phyloP scores from a whole-genome alignment of 345 rosid species.

The Kernera saxatilis region DNA sequence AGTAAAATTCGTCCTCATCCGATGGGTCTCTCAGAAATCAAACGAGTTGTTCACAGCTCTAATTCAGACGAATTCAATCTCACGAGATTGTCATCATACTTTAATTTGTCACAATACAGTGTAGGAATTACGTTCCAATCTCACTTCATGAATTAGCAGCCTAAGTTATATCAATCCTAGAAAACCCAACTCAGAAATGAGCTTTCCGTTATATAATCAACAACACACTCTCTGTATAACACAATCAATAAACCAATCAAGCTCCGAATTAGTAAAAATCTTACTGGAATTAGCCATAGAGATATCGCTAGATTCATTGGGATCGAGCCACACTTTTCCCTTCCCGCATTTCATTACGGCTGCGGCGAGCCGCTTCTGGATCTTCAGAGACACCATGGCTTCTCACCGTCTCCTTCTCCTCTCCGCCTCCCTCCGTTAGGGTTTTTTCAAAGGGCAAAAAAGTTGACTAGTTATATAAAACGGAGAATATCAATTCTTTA shows the following conservation, averaged over 20 bases:
- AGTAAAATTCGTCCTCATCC: no score
- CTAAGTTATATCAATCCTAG: no score
- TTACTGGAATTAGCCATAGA: slow-evolving; percentile 77
- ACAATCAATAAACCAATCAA: neutral
- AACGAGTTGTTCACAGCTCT: neutral
- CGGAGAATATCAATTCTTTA: neutral
- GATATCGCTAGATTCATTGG: slow-evolving; percentile 58
- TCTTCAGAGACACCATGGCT: slow-evolving; percentile 59
- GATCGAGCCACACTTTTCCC: slow-evolving; percentile 68
- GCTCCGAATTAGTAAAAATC: neutral
- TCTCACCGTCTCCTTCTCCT: slow-evolving; percentile 8
- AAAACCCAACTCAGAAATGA: no score
- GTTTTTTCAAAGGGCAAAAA: neutral
- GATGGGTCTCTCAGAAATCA: neutral
- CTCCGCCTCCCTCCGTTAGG: slow-evolving; percentile 10
- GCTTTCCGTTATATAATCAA: no score
- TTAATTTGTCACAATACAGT: neutral
- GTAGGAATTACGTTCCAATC: neutral
- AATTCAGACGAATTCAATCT: neutral
- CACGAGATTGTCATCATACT: neutral
- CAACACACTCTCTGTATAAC: neutral
- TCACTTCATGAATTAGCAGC: neutral
- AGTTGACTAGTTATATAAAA: neutral
- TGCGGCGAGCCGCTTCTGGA: slow-evolving; percentile 68
- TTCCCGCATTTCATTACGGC: slow-evolving; percentile 68